Conservation (phyloP, 352 stramenopile genomes). For the Phytophthora nicotianae region DNA sequence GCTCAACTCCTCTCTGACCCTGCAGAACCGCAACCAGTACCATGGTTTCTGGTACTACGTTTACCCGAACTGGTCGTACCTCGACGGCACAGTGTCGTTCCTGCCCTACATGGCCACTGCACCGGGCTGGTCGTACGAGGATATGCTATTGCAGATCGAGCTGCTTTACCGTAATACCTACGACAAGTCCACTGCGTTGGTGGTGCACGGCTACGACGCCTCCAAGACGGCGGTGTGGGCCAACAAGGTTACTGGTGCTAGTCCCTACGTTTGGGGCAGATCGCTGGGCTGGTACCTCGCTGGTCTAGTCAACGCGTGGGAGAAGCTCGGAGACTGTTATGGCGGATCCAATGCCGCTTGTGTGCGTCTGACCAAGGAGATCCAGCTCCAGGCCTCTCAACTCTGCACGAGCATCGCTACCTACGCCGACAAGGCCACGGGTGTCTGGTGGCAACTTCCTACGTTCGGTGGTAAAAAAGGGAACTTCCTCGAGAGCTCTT, state of each 20-base stretch:
- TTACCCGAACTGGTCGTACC: slow-evolving; percentile 37
- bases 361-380: slow-evolving; percentile 8
- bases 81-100: slow-evolving; percentile 35
- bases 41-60: slow-evolving; percentile 41
- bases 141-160: slow-evolving; percentile 37
- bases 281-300: slow-evolving; percentile 35
- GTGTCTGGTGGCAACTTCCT: slow-evolving; percentile 35
- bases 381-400: slow-evolving; percentile 24
- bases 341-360: slow-evolving; percentile 12
- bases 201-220: slow-evolving; percentile 32
- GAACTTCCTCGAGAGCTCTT: slow-evolving; percentile 40
- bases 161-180: slow-evolving; percentile 33
- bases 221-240: slow-evolving; percentile 35
- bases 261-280: slow-evolving; percentile 28
- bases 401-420: slow-evolving; percentile 25
- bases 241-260: slow-evolving; percentile 31
- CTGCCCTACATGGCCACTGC: slow-evolving; percentile 36
- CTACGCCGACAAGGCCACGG: slow-evolving; percentile 24
- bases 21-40: slow-evolving; percentile 36
- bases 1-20: slow-evolving; percentile 22
- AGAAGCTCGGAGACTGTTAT: slow-evolving; percentile 22
- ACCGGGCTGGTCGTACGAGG: slow-evolving; percentile 30
- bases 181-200: slow-evolving; percentile 21
- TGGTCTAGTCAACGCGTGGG: slow-evolving; percentile 33
- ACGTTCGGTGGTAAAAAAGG: slow-evolving; percentile 27